A percentile compares a stretch with the other conserved stretches of the same genome.
Conservation (phyloP, 2,329 filamentous ascomycete species). For the Aureobasidium sp. region DNA sequence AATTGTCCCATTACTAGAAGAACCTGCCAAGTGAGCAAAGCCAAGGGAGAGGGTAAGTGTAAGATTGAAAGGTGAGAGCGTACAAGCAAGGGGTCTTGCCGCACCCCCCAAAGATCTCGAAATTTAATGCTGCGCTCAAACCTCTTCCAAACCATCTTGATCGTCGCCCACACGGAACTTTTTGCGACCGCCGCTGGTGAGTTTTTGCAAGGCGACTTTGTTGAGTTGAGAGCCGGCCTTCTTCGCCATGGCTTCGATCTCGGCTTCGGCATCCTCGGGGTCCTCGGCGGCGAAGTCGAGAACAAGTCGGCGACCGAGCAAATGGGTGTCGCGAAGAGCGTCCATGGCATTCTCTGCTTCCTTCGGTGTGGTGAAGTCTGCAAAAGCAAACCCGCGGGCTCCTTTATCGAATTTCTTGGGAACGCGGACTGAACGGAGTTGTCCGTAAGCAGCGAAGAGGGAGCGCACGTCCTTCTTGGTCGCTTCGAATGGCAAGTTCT, state of each 20-base stretch:
- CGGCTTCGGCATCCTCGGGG: constrained; percentile 82
- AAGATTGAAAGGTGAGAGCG: constrained; percentile 3
- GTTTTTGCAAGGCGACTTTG: constrained; percentile 81
- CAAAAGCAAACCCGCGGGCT: constrained; percentile 91
- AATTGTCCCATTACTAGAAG: neutral
- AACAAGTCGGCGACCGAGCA: constrained; percentile 81
- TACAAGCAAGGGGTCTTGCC: constrained; percentile 11
- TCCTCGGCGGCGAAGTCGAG: constrained; percentile 88
- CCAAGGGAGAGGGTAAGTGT: constrained; percentile 7
- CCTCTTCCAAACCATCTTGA: constrained; percentile 44
- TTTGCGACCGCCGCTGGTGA: constrained; percentile 73
- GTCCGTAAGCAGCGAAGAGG: constrained; percentile 81
- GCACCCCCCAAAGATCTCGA: constrained; percentile 8
- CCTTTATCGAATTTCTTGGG: constrained; percentile 90
- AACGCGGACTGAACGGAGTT: constrained; percentile 83
- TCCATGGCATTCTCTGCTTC: constrained; percentile 89
- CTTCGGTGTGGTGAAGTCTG: constrained; percentile 82
- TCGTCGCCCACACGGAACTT: constrained; percentile 75
- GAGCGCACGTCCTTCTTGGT: constrained; percentile 84
- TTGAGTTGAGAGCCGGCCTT: constrained; percentile 87
- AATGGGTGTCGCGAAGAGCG: constrained; percentile 83
- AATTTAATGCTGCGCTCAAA: constrained; percentile 15
- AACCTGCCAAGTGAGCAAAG: constrained; percentile 12
- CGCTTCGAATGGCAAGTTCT: constrained; percentile 94
- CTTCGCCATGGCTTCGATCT: constrained; percentile 94